Base-by-base conservation (phyloP, 257 asterid genomes). In the Echites panduratus region DNA sequence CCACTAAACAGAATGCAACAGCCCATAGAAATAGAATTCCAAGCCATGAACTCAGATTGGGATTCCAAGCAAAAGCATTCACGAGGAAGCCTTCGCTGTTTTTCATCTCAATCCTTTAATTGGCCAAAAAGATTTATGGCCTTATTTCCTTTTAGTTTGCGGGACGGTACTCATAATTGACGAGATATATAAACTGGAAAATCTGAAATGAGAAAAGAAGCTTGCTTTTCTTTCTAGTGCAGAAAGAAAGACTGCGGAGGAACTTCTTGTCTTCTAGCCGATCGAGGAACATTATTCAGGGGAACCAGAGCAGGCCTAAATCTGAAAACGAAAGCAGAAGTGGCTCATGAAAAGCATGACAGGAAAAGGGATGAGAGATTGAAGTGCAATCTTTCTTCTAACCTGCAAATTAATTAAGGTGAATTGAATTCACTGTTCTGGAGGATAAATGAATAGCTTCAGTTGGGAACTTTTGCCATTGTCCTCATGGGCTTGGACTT, bases 371-470 rank as follows among this genome's bases (percentile, higher is more conserved):
- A 56, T 56, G 35, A 24, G 2, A 3, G 22, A n/a, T 56, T 5
- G 9, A 56, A 56, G 5, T 1, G 8, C 35, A 56, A n/a, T 22
- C 10, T 2, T 24, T 56, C 16, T 0, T 27, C 57, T 49, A 50
- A 50, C 73, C 63, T 27, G 63, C 32, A 38, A 16, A n/a, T n/a
- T n/a, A n/a, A n/a, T n/a, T n/a, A n/a, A n/a, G n/a, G n/a, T 68
- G 22, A 38, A 38, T 2, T 49, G 29, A 12, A 19, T 41, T 70
- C 53, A 64, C 44, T 49, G 54, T n/a, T 66, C 68, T 22, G 71
- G 79, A 63, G 85, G 87, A 14, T 73, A 79, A 59, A 84, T 61
- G 49, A 72, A 53, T 68, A 84, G 82, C 75, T 76, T 71, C 68
- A 84, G 72, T 26, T 61, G 75, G 35, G 66, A 14, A 22, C 1